Base-by-base conservation (phyloP, 768 basidiomycete species). In the Lentinula lateritia region DNA sequence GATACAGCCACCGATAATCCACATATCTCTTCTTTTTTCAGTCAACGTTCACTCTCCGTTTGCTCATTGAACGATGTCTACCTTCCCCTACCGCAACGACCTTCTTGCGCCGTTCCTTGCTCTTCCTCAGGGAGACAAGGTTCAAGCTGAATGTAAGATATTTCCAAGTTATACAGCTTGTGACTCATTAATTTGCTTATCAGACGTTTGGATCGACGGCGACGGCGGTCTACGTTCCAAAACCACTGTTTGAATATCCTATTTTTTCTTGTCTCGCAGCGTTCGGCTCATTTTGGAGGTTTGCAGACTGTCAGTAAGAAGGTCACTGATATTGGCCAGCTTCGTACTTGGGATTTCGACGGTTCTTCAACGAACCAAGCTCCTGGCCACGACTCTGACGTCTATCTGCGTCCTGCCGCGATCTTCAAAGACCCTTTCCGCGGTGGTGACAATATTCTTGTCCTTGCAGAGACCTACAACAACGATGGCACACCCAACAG, bases 341-440 rank as follows among this genome's bases (percentile, higher is more conserved):
- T 98, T 67, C 94, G 96, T 70, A 86, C 92, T 74, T 99, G 96
- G 96, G 96, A 98, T 81, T 99, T 99, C 72, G 96, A 99, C 73
- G 96, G 96, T 69, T 96, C 94, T 53, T 95, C 93, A 45, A 97
- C 95, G 72, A 93, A 93, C 77, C 97, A 99, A 75, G 97, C 97
- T 18, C 94, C 95, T 15, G 96, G 96, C 41, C 69, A 83, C 71
- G 91, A 99, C 79, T 99, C 97, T 7, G 97, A 98, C 73, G 91
- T 99, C 78, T 96, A 94, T 78, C 95, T 99, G 69, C 92, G 95
- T 67, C 97, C 97, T 52, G 93, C 87, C 61, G 88, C 95, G 68
- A 94, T 95, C 80, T 99, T 97, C 89, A 95, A 91, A 70, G 97
- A 99, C 72, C 97, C 97, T 59, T 99, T 98, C 94, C 94, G 97